Conservation (phyloP, 2,329 filamentous ascomycete species). For the Pestalotiopsis sp. region DNA sequence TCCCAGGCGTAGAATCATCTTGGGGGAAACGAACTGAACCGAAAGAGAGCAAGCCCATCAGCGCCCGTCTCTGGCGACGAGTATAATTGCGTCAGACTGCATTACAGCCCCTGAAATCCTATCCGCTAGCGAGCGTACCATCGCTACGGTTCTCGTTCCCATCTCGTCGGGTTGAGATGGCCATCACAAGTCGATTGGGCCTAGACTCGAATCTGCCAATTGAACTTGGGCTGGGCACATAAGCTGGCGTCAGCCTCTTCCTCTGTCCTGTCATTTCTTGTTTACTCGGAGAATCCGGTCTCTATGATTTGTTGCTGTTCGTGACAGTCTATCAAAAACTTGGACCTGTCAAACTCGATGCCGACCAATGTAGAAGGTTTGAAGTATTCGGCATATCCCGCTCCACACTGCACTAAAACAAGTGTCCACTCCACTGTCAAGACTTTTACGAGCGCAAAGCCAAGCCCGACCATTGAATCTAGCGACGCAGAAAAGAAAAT, state of each 20-base stretch:
- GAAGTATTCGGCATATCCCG: background rate
- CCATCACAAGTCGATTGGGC: background rate
- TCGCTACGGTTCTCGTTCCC: background rate
- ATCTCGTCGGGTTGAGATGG: background rate
- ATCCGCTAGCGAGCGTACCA: background rate
- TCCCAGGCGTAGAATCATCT: background rate
- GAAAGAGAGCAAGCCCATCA: background rate
- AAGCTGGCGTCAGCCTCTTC: too few species aligned
- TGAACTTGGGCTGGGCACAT: too few species aligned
- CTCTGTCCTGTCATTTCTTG: too few species aligned
- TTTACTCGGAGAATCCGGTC: background rate
- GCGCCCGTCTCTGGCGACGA: background rate
- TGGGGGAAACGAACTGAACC: background rate
- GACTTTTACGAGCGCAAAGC: background rate
- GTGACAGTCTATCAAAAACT: too few species aligned
- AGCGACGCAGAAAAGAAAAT: background rate
- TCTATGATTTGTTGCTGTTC: background rate
- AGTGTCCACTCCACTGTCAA: too few species aligned
- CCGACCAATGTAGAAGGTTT: background rate
- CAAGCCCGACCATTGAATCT: background rate
- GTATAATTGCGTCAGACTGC: slow-evolving; percentile 8
- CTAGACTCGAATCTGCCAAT: too few species aligned
- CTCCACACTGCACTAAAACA: background rate
- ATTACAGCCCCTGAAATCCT: slow-evolving; percentile 2
- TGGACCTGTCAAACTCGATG: background rate